Evolutionary conservation across 495 filamentous ascomycete species (phyloP).

Genomic region (Astrothelium macrocarpum): DNA sequence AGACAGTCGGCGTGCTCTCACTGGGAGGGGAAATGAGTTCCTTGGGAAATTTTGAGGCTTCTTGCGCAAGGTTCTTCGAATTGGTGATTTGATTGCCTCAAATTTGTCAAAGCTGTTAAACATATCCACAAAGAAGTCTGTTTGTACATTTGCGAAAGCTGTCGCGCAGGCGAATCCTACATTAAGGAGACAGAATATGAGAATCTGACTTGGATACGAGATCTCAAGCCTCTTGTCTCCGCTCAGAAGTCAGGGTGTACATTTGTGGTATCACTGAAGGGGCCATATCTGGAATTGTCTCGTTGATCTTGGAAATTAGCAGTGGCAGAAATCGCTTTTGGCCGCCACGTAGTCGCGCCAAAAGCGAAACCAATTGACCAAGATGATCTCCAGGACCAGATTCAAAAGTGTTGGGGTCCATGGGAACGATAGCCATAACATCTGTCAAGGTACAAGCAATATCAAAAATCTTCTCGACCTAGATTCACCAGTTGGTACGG

Average conservation of each 20-base stretch:
- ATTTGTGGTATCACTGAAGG: constrained; percentile 12
- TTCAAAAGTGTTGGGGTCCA: constrained; percentile 46
- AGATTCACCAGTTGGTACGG: constrained; percentile 14
- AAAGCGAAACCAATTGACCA: constrained; percentile 54
- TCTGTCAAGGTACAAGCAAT: constrained; percentile 65
- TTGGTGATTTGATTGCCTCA: too few species aligned
- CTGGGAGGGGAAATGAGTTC: too few species aligned
- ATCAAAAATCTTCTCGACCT: constrained; percentile 70
- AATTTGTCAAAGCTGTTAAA: too few species aligned
- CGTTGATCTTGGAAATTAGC: constrained; percentile 57
- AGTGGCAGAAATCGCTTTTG: constrained; percentile 61
- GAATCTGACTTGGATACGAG: too few species aligned
- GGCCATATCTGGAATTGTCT: constrained; percentile 55
- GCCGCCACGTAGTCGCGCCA: constrained; percentile 60
- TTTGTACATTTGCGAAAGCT: too few species aligned
- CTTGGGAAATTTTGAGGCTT: too few species aligned
- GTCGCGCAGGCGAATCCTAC: too few species aligned
- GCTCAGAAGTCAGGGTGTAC: neutral
- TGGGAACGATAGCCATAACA: constrained; percentile 55
- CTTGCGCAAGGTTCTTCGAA: too few species aligned
- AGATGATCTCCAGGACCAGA: constrained; percentile 64
- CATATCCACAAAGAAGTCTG: too few species aligned
- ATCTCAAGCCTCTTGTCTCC: neutral
- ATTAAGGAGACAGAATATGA: too few species aligned
- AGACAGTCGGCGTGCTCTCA: neutral